Evolutionary conservation across 163 green algal species (phyloP).

Genomic region (Coccomyxa subellipsoidea): DNA sequence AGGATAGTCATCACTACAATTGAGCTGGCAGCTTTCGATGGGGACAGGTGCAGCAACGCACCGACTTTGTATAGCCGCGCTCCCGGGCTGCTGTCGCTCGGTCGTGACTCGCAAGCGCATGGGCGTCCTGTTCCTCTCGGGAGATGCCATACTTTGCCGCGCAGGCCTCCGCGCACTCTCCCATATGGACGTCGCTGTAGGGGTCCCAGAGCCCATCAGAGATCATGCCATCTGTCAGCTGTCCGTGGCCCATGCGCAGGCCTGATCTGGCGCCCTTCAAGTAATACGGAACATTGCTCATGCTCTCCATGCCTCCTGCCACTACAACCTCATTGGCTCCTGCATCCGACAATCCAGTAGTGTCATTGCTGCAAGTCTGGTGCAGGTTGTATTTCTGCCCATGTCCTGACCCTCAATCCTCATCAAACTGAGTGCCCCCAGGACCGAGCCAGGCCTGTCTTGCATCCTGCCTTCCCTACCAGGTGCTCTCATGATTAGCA

Average conservation of each 20-base stretch:
- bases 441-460: too few relatives aligned
- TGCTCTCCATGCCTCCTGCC: conserved; percentile 91
- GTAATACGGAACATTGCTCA: conserved; percentile 89
- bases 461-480: too few relatives aligned
- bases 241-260: conserved; percentile 63
- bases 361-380: too few relatives aligned
- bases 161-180: conserved; percentile 76
- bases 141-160: conserved; percentile 62
- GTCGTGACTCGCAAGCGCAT: conserved; percentile 52
- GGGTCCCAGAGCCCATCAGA: conserved; percentile 85
- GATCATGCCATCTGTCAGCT: conserved; percentile 75
- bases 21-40: too few relatives aligned
- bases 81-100: conserved; percentile 29
- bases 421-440: too few relatives aligned
- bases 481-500: too few relatives aligned
- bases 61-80: neutral
- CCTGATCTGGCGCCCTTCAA: conserved; percentile 42
- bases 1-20: too few relatives aligned
- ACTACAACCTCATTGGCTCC: conserved; percentile 70
- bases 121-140: conserved; percentile 60
- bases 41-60: too few relatives aligned
- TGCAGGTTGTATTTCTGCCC: too few relatives aligned
- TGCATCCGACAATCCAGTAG: too few relatives aligned
- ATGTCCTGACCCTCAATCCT: too few relatives aligned
- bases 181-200: conserved; percentile 82